These are phyloP conservation scores for Fistulifera solaris DNA, from an alignment of 108 stramenopile genomes.

Conservation along the genomic window DNA sequence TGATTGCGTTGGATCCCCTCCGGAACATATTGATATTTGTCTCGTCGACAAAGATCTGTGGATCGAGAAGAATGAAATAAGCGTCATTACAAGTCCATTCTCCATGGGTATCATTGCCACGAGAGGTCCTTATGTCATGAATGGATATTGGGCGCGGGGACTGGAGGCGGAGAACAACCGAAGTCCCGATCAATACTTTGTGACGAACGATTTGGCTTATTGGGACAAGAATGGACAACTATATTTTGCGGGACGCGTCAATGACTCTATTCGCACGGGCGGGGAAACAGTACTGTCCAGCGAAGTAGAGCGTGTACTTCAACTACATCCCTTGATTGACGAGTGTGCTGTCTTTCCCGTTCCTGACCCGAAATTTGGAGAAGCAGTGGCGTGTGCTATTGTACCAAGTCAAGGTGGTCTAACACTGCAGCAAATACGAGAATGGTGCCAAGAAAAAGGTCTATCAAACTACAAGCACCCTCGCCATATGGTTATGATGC, in stretches of 20 bases:
- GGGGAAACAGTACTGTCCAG: conserved; percentile 83
- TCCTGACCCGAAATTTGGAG: conserved; percentile 64
- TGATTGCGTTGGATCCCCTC: conserved; percentile 57
- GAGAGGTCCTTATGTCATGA: conserved; percentile 80
- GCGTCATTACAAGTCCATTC: conserved; percentile 4
- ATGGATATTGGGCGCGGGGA: conserved; percentile 83
- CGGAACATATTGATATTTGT: conserved; percentile 48
- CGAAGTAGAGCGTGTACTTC: conserved; percentile 77
- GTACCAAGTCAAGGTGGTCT: conserved; percentile 16
- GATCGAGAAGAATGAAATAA: not conserved
- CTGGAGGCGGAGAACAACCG: conserved; percentile 13
- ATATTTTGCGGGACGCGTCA: conserved; percentile 69
- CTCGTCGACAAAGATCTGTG: conserved; percentile 8
- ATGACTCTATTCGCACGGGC: conserved; percentile 82
- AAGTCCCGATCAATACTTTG: conserved; percentile 30
- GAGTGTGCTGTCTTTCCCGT: conserved; percentile 72
- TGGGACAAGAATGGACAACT: conserved; percentile 36
- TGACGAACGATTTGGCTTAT: conserved; percentile 73
- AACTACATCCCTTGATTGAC: conserved; percentile 27
- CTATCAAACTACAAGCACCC: conserved; percentile 72
- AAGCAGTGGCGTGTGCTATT: conserved; percentile 62
- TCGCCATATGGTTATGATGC: conserved; percentile 32
- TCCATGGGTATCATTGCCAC: conserved; percentile 66
- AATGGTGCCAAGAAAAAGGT: conserved; percentile 38
- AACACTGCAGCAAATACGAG: conserved; percentile 16